A percentile compares a stretch with the other conserved stretches of the same genome.
phyloP scores from a whole-genome alignment of 2,329 filamentous ascomycete species.

The Neodidymelliopsis sp. region DNA sequence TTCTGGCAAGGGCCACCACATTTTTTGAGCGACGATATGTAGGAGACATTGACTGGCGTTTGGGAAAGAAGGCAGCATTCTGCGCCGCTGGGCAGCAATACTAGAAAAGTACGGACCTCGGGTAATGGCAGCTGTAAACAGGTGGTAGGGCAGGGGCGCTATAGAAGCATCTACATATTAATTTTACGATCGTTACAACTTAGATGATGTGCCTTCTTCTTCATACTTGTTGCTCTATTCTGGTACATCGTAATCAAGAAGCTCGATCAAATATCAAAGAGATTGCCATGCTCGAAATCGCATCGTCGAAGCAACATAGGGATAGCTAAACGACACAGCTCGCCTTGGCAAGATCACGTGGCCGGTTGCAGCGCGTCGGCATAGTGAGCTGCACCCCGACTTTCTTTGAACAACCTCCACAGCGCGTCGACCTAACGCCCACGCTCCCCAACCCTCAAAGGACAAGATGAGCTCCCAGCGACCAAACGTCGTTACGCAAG shows the following conservation, averaged over 20 bases:
- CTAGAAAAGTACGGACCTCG: conserved; percentile 21
- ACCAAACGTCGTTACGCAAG: conserved; percentile 72
- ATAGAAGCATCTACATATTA: conserved; percentile 41
- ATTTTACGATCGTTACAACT: conserved; percentile 34
- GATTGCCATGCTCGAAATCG: too few species aligned
- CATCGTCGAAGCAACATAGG: too few species aligned
- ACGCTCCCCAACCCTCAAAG: conserved; percentile 5
- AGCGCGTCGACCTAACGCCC: conserved; percentile 16
- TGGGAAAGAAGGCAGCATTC: conserved; percentile 25
- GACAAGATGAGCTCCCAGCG: conserved; percentile 36
- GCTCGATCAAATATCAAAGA: too few species aligned
- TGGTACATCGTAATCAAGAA: too few species aligned
- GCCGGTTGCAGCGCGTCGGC: conserved; percentile 30
- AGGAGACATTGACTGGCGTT: conserved; percentile 31
- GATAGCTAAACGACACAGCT: conserved; percentile 1
- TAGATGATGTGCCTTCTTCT: too few species aligned
- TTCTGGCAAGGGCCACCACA: conserved; percentile 11
- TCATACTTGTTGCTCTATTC: too few species aligned
- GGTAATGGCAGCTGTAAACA: conserved; percentile 38
- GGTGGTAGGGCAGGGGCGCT: conserved; percentile 28
- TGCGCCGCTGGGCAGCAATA: conserved; percentile 23
- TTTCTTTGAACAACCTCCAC: conserved; percentile 35
- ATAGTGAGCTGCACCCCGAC: conserved; percentile 30
- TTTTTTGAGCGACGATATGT: conserved; percentile 14
- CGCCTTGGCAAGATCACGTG: conserved; percentile 16